Evolutionary conservation across 352 stramenopile genomes (phyloP), one percentile per base, ranked within the genome.

Genomic region (Elongisporangium undulatum): DNA sequence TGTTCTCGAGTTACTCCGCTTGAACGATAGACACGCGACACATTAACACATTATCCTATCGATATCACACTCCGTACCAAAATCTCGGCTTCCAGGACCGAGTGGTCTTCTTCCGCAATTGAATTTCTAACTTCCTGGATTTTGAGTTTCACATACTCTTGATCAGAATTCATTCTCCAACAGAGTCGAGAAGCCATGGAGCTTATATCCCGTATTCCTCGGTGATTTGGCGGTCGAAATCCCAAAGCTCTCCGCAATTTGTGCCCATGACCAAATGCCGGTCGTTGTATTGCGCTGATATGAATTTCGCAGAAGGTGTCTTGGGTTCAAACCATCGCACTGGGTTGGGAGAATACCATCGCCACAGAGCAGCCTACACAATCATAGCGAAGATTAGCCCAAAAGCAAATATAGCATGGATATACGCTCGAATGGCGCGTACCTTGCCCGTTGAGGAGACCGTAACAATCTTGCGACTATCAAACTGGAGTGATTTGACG

Each of bases 391-490:
- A n/a, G 22, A 3, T 66, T 21, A 74, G 54, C 20, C 39, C 53
- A 5, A 58, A 55, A 15, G 16, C 39, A 52, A 26, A 38, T 24
- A 29, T 19, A 7, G 4, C 8, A 51, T 26, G 26, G 19, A 50
- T 0, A 17, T 41, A 20, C 2, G n/a, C 8, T 39, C 19, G 15
- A 9, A 59, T 38, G 7, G 17, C 20, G 20, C 55, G 49, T 75
- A 93, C 84, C 71, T 92, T 92, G 61, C 80, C 82, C 12, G 70
- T 78, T 15, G 74, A 60, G 22, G 87, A 94, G 22, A 94, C 80
- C 23, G 74, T 93, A 63, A 96, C 72, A 55, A 96, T 66, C 68
- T 96, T 96, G 49, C 85, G 85, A 67, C 87, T 94, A 62, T 96
- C 87, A 64, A 94, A 94, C 53, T 94, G 79, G 38, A 96, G 60